A percentile compares a stretch with the other conserved stretches of the same genome.
phyloP scores from a whole-genome alignment of 1,139 yeast species.

The Ogataea hybrid region DNA sequence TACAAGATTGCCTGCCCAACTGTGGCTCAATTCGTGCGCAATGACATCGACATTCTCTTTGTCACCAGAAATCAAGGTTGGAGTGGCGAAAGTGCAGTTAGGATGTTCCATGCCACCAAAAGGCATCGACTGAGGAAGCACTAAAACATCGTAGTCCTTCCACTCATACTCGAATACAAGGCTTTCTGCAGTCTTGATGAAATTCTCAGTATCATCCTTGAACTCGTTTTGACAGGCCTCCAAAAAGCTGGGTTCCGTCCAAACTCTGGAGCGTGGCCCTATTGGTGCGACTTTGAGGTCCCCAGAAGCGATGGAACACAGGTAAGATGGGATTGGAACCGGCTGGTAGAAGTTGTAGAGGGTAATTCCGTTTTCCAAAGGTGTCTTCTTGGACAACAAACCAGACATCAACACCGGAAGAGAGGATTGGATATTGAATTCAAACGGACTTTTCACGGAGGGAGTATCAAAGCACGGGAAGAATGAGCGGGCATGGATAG shows the following conservation, averaged over 20 bases:
- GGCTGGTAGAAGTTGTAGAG: constrained; percentile 59
- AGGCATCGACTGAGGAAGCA: constrained; percentile 82
- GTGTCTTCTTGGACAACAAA: constrained; percentile 32
- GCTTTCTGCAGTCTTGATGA: constrained; percentile 75
- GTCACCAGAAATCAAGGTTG: constrained; percentile 84
- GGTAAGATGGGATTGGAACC: constrained; percentile 82
- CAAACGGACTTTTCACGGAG: constrained; percentile 66
- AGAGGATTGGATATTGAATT: constrained; percentile 59
- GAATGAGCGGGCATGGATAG: constrained; percentile 85
- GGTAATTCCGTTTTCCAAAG: constrained; percentile 16
- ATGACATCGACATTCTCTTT: constrained; percentile 83
- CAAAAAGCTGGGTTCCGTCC: constrained; percentile 71
- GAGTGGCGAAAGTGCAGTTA: constrained; percentile 87
- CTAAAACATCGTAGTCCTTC: constrained; percentile 77
- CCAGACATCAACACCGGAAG: constrained; percentile 76
- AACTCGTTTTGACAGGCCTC: constrained; percentile 77
- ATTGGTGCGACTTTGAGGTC: constrained; percentile 65
- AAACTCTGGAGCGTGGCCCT: constrained; percentile 86
- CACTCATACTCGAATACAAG: constrained; percentile 84
- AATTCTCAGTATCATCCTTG: constrained; percentile 72
- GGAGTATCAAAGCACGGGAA: constrained; percentile 95
- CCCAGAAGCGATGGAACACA: constrained; percentile 85
- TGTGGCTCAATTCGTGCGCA: constrained; percentile 91
- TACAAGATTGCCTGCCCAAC: constrained; percentile 90
- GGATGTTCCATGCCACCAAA: constrained; percentile 98